phyloP scores from a whole-genome alignment of 2,329 filamentous ascomycete species.

The Cryphonectria radicalis region DNA sequence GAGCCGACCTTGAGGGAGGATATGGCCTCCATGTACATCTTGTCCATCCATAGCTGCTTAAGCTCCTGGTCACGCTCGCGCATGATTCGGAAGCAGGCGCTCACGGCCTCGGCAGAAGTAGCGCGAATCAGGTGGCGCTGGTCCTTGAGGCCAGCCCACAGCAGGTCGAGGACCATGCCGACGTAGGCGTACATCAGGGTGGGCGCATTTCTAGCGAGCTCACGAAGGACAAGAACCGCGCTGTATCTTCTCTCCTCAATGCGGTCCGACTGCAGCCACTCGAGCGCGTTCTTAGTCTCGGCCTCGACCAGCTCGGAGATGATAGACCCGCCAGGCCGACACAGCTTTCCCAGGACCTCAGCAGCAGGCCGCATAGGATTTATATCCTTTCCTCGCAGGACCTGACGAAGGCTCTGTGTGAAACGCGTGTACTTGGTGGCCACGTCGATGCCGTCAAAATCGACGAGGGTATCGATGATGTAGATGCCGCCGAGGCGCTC shows the following conservation, averaged over 20 bases:
- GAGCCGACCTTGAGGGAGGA: constrained; percentile 79
- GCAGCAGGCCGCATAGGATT: constrained; percentile 90
- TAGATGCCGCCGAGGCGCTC: constrained; percentile 92
- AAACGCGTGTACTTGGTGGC: constrained; percentile 94
- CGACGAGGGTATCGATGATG: constrained; percentile 89
- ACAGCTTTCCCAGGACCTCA: constrained; percentile 85
- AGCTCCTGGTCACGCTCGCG: constrained; percentile 88
- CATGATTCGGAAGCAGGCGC: constrained; percentile 94
- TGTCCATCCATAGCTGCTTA: constrained; percentile 84
- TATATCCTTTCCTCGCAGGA: constrained; percentile 89
- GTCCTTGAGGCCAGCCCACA: constrained; percentile 93
- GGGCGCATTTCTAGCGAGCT: constrained; percentile 89
- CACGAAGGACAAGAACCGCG: constrained; percentile 86
- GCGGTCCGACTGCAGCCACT: constrained; percentile 95
- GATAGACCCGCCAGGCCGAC: constrained; percentile 87
- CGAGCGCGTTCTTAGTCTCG: constrained; percentile 92
- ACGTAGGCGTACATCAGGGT: constrained; percentile 96
- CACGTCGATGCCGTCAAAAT: constrained; percentile 94
- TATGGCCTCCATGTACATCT: constrained; percentile 86
- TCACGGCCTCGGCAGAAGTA: constrained; percentile 90
- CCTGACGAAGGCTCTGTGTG: constrained; percentile 83
- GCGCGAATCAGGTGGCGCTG: constrained; percentile 88
- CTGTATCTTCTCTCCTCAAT: constrained; percentile 93
- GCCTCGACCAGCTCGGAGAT: constrained; percentile 96
- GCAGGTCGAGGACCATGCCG: constrained; percentile 90